phyloP scores from a whole-genome alignment of 495 filamentous ascomycete genomes.

The Neurospora sp. region DNA sequence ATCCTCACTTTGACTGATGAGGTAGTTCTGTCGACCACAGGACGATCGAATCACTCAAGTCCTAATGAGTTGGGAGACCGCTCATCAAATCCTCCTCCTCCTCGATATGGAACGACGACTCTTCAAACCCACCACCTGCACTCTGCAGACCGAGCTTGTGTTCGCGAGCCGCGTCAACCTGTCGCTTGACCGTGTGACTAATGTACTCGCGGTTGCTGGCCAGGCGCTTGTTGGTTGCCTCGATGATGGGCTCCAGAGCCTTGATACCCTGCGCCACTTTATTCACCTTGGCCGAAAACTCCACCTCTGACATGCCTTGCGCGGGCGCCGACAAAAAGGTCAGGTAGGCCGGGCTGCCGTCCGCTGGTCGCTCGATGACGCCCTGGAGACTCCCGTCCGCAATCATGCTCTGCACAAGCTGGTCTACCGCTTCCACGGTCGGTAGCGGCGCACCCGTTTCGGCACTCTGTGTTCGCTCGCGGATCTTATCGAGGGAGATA shows the following conservation, averaged over 20 bases:
- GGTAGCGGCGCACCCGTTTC: conserved; percentile 41
- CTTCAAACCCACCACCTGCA: background rate
- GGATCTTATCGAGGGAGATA: conserved; percentile 42
- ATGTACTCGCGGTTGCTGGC: conserved; percentile 52
- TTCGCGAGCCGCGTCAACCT: conserved; percentile 5
- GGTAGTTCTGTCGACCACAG: too few species aligned
- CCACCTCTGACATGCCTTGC: conserved; percentile 32
- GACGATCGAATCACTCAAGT: too few species aligned
- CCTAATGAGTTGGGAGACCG: background rate
- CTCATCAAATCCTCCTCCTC: background rate
- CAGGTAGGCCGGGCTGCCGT: conserved; percentile 26
- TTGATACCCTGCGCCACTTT: conserved; percentile 33
- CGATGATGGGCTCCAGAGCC: conserved; percentile 31
- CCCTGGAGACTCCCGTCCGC: conserved; percentile 45
- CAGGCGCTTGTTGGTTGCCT: conserved; percentile 43
- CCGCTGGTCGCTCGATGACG: conserved; percentile 35
- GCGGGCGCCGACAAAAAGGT: conserved; percentile 22
- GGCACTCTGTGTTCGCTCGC: conserved; percentile 35
- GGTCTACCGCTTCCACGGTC: conserved; percentile 33
- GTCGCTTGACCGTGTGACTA: conserved; percentile 34
- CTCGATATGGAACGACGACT: background rate
- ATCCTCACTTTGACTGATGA: too few species aligned
- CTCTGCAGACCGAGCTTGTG: background rate
- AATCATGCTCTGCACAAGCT: conserved; percentile 46
- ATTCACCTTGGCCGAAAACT: conserved; percentile 34